Base-by-base conservation (phyloP, 345 rosid species). In the Rubroshorea leprosula region DNA sequence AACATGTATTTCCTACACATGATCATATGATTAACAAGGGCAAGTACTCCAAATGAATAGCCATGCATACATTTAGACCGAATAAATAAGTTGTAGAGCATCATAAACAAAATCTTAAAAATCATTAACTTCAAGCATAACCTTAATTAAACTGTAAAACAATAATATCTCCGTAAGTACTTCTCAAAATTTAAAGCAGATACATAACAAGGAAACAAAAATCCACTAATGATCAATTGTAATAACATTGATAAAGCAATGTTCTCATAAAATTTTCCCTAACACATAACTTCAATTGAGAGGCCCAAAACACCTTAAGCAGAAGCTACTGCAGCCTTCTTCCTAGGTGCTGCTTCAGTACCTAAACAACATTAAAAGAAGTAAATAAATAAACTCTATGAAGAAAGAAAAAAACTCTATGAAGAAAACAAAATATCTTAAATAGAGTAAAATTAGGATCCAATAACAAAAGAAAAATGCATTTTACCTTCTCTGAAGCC, bases 401-500 rank as follows among this genome's bases (percentile, higher is more conserved):
- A 14, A 41, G 5, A 12, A 54, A 17, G 5, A 25, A 26, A 18
- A 15, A 19, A 2, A 22, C 4, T 29, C 9, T 29, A 29, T 4
- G 5, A 4, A 9, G 35, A 31, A 14, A 12, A 22, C 11, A 15
- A 0, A 41, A 11, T 20, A 23, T 14, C 23, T 6, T 3, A 24
- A 25, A 27, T 5, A 15, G 15, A 17, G 0, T 5, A 21, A 35
- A 11, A 39, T 23, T 19, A 1, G 8, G 15, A 14, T 19, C 3
- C 7, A 14, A 26, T 1, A 17, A 25, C 7, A 24, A 14, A 24
- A 50, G 19, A 23, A 44, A 47, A 49, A 5, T 14, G n/a, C 11
- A 24, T 8, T 9, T 23, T 53, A 43, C 62, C 72, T 58, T 63
- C 72, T 62, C 76, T 58, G 53, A 67, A 67, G 29, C 56, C 56